These are phyloP conservation scores for Backusella liffmaniae DNA, from an alignment of 192 early-diverging fungal genomes.

Conservation along the genomic window DNA sequence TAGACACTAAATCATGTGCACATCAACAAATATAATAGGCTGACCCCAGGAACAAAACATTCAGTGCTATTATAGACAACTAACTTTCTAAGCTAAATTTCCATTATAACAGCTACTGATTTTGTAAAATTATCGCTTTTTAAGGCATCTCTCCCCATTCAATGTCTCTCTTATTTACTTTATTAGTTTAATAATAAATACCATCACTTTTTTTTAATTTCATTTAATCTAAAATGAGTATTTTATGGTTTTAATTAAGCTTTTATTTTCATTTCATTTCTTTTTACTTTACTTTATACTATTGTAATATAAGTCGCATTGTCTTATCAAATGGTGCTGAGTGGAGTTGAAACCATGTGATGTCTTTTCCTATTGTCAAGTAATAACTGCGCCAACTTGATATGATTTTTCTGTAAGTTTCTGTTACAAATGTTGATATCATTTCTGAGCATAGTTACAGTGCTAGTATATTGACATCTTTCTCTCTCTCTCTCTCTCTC, in stretches of 20 bases:
- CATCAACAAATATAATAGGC: neutral
- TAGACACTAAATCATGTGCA: neutral
- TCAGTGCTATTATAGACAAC: neutral
- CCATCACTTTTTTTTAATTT: no score
- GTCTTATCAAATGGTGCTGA: neutral
- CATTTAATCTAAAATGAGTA: no score
- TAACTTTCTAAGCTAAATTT: neutral
- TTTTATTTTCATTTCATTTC: neutral
- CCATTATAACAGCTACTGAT: neutral
- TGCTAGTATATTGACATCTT: neutral
- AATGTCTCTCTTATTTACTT: neutral
- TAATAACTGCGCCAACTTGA: neutral
- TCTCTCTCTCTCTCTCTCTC: neutral
- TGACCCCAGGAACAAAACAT: neutral
- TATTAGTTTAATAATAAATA: neutral
- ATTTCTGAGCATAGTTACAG: neutral
- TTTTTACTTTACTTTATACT: no score
- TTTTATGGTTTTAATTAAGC: neutral
- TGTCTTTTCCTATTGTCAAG: neutral
- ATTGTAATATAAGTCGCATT: neutral
- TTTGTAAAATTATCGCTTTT: neutral
- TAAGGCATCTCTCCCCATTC: neutral
- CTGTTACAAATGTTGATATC: conserved; percentile 1
- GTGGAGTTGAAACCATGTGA: neutral
- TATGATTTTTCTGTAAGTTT: neutral